Percentiles rank a stretch among this genome's conserved stretches.
phyloP scores from a whole-genome alignment of 2,329 filamentous ascomycete genomes.

The Chaetomium olivaceum region DNA sequence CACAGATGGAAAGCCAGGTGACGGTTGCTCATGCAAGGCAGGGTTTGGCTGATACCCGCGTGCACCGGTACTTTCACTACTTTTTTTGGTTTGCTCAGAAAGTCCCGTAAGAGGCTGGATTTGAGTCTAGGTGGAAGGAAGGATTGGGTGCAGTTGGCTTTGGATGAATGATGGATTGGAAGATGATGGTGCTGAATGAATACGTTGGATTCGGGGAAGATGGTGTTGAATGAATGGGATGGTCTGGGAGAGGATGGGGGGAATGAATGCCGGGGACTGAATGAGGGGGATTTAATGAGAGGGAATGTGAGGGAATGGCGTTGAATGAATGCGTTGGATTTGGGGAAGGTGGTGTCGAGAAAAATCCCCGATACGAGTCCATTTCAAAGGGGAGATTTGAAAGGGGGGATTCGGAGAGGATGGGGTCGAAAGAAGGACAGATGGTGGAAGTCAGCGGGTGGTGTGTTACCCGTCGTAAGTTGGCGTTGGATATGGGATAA shows the following conservation, averaged over 20 bases:
- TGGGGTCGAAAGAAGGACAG: neutral
- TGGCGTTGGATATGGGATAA: neutral
- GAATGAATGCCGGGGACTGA: no score
- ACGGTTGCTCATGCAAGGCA: constrained; percentile 36
- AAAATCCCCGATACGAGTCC: no score
- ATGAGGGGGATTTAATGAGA: no score
- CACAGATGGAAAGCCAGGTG: constrained; percentile 63
- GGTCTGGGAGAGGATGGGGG: no score
- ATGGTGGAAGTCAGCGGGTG: neutral
- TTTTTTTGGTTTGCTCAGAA: constrained; percentile 32
- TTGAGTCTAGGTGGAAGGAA: neutral
- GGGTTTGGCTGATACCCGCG: constrained; percentile 14
- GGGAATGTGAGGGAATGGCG: no score
- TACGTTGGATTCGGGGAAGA: no score
- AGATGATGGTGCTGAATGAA: neutral
- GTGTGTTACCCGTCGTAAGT: neutral
- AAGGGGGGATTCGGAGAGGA: neutral
- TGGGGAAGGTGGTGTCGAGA: no score
- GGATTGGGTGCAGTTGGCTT: neutral
- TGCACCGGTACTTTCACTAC: constrained; percentile 30
- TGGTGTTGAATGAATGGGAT: no score
- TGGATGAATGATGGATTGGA: neutral
- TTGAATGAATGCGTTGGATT: no score
- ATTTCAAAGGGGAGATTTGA: no score
- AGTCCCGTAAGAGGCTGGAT: neutral